Percentiles rank a stretch among this genome's conserved stretches.
These are phyloP conservation scores for Cladosporium velox DNA, from an alignment of 2,329 filamentous ascomycete genomes.

Conservation along the genomic window DNA sequence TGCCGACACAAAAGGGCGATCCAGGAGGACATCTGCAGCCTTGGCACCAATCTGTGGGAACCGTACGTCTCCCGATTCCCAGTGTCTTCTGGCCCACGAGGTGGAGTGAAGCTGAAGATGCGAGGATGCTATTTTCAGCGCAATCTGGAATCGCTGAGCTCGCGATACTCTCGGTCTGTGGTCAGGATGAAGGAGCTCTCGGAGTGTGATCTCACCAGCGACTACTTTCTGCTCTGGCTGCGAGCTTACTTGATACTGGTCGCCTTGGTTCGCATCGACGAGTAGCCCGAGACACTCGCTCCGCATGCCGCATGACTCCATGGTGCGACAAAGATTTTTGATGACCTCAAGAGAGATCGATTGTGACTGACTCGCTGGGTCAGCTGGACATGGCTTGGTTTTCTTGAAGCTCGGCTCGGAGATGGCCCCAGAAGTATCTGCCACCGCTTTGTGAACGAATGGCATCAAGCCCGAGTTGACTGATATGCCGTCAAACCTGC, in stretches of 20 bases:
- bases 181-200: neutral
- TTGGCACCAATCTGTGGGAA: constrained; percentile 17
- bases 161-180: neutral
- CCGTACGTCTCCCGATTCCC: constrained; percentile 22
- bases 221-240: constrained; percentile 20
- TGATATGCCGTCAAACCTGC: neutral
- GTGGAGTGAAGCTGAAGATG: constrained; percentile 25
- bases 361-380: neutral
- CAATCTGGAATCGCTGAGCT: constrained; percentile 18
- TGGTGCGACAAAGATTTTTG: constrained; percentile 18
- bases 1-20: constrained; percentile 23
- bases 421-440: neutral
- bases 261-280: constrained; percentile 6
- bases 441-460: neutral
- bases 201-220: constrained; percentile 13
- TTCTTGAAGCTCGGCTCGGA: neutral
- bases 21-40: constrained; percentile 4
- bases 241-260: constrained; percentile 18
- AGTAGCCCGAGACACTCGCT: constrained; percentile 16
- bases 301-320: constrained; percentile 21
- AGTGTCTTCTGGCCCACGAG: constrained; percentile 25
- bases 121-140: constrained; percentile 24
- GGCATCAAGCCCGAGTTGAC: neutral
- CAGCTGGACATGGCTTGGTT: neutral
- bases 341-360: constrained; percentile 10